Conservation (phyloP, 805 yeast species). For the Kazachstania africana region DNA sequence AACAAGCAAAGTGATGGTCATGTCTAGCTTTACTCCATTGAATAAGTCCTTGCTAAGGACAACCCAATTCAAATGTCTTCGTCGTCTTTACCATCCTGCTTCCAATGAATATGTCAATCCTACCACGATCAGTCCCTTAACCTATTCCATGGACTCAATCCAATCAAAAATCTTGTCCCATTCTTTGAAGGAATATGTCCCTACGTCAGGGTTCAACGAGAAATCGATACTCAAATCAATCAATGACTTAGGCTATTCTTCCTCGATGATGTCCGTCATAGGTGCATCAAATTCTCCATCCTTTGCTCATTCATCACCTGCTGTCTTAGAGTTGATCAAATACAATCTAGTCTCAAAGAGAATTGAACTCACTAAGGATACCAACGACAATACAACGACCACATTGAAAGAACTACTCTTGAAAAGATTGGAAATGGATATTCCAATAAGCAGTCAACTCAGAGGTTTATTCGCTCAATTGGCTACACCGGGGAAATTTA, state of each 20-base stretch:
- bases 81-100: constrained; percentile 19
- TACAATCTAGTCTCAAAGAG: constrained; percentile 43
- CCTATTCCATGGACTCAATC: constrained; percentile 17
- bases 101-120: constrained; percentile 15
- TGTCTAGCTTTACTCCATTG: no score
- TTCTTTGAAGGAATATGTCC: constrained; percentile 20
- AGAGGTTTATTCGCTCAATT: constrained; percentile 40
- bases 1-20: no score
- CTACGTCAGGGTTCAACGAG: constrained; percentile 23
- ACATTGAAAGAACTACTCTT: constrained; percentile 34
- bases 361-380: constrained; percentile 29
- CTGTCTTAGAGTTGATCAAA: constrained; percentile 38
- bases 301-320: constrained; percentile 23
- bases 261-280: constrained; percentile 18
- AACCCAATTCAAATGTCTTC: no score
- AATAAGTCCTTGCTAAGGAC: no score
- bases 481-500: constrained; percentile 48
- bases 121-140: constrained; percentile 12
- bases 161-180: constrained; percentile 20
- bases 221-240: constrained; percentile 20
- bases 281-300: constrained; percentile 25
- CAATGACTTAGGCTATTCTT: constrained; percentile 16
- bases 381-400: constrained; percentile 11
- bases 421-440: constrained; percentile 37
- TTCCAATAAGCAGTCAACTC: constrained; percentile 26